A percentile compares a stretch with the other conserved stretches of the same genome.
Conservation (phyloP, 1,284 basidiomycete genomes). For the Anthracocystis panici-leucophaei region DNA sequence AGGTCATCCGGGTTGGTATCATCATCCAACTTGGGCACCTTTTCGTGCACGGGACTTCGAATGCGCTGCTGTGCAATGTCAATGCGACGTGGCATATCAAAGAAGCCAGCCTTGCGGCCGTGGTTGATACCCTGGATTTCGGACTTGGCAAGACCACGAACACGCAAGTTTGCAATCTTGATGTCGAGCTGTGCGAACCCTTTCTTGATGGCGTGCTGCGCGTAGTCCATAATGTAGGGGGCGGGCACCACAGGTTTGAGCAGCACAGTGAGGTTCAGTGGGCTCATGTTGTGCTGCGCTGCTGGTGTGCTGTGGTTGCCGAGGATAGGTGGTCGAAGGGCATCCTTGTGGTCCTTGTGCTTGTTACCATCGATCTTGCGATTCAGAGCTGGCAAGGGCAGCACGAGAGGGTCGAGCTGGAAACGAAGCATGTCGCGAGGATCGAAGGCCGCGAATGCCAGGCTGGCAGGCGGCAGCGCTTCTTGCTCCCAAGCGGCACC, state of each 20-base stretch:
- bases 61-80: conserved; percentile 49
- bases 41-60: conserved; percentile 48
- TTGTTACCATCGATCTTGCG: conserved; percentile 23
- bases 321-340: conserved; percentile 41
- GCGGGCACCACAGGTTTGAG: conserved; percentile 60
- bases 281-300: conserved; percentile 53
- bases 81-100: conserved; percentile 55
- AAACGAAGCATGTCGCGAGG: conserved; percentile 59
- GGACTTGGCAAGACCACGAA: conserved; percentile 54
- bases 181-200: conserved; percentile 56
- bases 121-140: conserved; percentile 47
- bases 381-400: conserved; percentile 57
- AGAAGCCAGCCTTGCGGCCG: conserved; percentile 46
- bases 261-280: conserved; percentile 60
- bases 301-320: conserved; percentile 53
- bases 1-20: conserved; percentile 49
- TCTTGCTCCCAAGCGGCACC: conserved; percentile 36
- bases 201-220: conserved; percentile 48
- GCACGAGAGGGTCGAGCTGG: conserved; percentile 59
- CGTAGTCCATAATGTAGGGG: conserved; percentile 56
- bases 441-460: conserved; percentile 5
- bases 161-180: conserved; percentile 54
- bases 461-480: conserved; percentile 16
- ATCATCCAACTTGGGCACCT: conserved; percentile 50
- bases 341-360: conserved; percentile 19